Evolutionary conservation across 495 filamentous ascomycete genomes (phyloP).

Genomic region (Penicillium chermesinum): DNA sequence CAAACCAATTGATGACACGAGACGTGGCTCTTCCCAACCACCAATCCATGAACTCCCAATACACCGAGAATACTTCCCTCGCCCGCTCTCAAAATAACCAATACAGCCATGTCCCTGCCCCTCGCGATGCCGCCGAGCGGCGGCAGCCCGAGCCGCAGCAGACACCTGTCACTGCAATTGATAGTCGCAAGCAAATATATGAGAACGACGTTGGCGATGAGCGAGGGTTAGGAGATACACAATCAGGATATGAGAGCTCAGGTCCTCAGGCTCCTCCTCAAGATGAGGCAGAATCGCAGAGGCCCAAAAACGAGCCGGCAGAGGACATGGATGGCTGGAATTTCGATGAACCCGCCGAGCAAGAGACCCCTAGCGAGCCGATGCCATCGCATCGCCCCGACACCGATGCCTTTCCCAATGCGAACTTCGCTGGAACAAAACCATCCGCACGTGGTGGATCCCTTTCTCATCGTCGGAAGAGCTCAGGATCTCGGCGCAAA

Average conservation of each 20-base stretch:
- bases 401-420: constrained; percentile 77
- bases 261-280: constrained; percentile 41
- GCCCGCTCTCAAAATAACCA: constrained; percentile 30
- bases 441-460: constrained; percentile 67
- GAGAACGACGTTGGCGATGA: constrained; percentile 49
- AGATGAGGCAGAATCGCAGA: constrained; percentile 30
- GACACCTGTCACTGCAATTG: constrained; percentile 30
- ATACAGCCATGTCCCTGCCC: constrained; percentile 17
- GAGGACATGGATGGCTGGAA: constrained; percentile 80
- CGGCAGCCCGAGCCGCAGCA: constrained; percentile 36
- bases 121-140: constrained; percentile 33
- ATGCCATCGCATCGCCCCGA: constrained; percentile 65
- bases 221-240: constrained; percentile 43
- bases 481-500: constrained; percentile 64
- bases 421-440: constrained; percentile 68
- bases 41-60: constrained; percentile 40
- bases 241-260: constrained; percentile 53
- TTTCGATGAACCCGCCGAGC: constrained; percentile 65
- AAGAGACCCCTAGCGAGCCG: constrained; percentile 40
- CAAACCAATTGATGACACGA: constrained; percentile 42
- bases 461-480: constrained; percentile 72
- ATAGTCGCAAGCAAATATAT: constrained; percentile 32
- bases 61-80: constrained; percentile 38
- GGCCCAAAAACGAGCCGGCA: constrained; percentile 30
- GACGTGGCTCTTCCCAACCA: constrained; percentile 44